These are phyloP conservation scores for Lepiota venenata DNA, from an alignment of 768 basidiomycete species.

Conservation along the genomic window DNA sequence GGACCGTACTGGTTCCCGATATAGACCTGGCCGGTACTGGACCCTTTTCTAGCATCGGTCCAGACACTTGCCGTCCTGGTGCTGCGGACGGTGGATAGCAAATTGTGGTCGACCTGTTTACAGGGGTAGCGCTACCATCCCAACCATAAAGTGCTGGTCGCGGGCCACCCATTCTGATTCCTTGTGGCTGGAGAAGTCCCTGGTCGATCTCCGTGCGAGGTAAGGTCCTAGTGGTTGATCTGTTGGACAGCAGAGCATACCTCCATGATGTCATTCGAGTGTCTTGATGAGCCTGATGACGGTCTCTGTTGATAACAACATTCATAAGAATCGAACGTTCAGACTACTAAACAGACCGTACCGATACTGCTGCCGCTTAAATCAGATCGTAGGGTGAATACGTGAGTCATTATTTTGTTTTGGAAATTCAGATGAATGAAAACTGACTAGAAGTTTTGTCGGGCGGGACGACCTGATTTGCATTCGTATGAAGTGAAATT, in stretches of 20 bases:
- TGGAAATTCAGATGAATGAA: background rate
- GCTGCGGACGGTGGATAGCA: background rate
- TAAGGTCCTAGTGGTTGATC: background rate
- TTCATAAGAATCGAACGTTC: background rate
- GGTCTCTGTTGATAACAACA: background rate
- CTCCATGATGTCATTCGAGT: background rate
- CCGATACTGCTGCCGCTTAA: background rate
- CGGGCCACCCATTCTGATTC: background rate
- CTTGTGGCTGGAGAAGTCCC: background rate
- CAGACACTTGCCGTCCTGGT: background rate
- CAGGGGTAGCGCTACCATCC: background rate
- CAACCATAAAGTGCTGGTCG: background rate
- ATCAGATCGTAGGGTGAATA: background rate
- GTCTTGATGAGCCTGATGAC: background rate
- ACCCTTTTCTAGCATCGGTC: background rate
- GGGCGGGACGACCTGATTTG: background rate
- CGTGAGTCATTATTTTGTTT: background rate
- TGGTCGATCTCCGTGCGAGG: background rate
- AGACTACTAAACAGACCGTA: background rate
- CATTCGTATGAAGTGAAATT: background rate
- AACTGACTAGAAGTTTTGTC: conserved; percentile 1
- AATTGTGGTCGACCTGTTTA: too few species aligned
- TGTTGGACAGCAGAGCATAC: background rate
- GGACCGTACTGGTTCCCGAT: too few species aligned
- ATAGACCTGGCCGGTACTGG: background rate